Percentiles rank a stretch among this genome's conserved stretches.
These are phyloP conservation scores for Tricholoma flavovirens DNA, from an alignment of 768 basidiomycete species.

Conservation along the genomic window DNA sequence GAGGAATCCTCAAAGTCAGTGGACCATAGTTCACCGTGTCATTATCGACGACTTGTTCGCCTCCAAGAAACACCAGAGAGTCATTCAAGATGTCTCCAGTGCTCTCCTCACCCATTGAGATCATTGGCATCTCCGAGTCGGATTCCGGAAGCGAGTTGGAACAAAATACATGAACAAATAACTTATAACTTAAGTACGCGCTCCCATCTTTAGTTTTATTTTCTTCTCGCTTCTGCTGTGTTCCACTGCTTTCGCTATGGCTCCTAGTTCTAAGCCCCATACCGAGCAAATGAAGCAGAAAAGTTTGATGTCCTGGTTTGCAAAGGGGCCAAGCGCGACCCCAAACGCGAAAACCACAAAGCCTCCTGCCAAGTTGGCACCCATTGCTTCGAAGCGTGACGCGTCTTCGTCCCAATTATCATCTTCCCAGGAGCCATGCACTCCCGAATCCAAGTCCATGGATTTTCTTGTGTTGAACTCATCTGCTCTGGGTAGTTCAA, in stretches of 20 bases:
- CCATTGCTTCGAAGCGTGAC: constrained; percentile 12
- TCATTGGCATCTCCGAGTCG: background rate
- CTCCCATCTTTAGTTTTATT: constrained; percentile 1
- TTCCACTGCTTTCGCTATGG: constrained; percentile 20
- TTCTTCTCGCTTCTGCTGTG: background rate
- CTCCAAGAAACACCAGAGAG: constrained; percentile 46
- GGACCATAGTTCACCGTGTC: constrained; percentile 48
- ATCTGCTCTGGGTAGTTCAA: constrained; percentile 31
- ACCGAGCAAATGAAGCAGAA: constrained; percentile 58
- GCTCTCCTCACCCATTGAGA: constrained; percentile 11
- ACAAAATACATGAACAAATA: constrained; percentile 21
- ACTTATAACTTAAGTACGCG: no score
- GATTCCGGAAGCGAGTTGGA: background rate
- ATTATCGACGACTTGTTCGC: constrained; percentile 35
- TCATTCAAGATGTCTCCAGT: constrained; percentile 51
- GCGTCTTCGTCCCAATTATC: constrained; percentile 26
- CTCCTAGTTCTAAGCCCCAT: constrained; percentile 36
- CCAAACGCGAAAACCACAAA: constrained; percentile 17
- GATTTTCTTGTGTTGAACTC: constrained; percentile 28
- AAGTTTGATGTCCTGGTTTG: constrained; percentile 67
- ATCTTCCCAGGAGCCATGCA: constrained; percentile 33
- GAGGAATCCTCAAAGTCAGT: constrained; percentile 47
- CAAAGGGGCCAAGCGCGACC: constrained; percentile 27
- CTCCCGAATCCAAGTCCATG: constrained; percentile 32
- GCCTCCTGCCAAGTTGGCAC: constrained; percentile 10